These are phyloP conservation scores for Pyrus bretschneideri DNA, from an alignment of 306 rosid genomes.

Conservation along the genomic window DNA sequence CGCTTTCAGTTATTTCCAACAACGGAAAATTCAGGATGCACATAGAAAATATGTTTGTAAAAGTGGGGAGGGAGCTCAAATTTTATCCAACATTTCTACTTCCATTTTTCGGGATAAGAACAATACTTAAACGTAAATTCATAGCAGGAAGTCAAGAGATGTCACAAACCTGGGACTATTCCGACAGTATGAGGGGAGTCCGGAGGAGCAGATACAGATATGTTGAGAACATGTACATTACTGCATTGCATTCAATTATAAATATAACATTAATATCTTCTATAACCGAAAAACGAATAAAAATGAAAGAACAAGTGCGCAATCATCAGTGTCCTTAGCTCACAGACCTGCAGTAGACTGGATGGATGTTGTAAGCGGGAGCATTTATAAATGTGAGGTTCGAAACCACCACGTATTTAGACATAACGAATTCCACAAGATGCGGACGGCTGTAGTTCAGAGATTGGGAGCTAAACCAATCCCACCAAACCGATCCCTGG, in stretches of 20 bases:
- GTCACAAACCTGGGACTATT: slow-evolving; percentile 80
- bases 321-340: not conserved
- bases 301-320: not conserved
- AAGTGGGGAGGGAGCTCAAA: not conserved
- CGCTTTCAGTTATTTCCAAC: not conserved
- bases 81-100: not conserved
- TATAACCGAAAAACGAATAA: not conserved
- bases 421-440: slow-evolving; percentile 65
- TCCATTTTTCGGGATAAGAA: not conserved
- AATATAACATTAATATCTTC: slow-evolving; percentile 3
- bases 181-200: slow-evolving; percentile 83
- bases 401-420: slow-evolving; percentile 69
- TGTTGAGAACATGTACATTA: slow-evolving; percentile 67
- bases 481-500: slow-evolving; percentile 94
- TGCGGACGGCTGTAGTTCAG: slow-evolving; percentile 91
- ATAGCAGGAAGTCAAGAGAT: not conserved
- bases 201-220: slow-evolving; percentile 68
- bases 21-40: not conserved
- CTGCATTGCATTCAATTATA: slow-evolving; percentile 46
- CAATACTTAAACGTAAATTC: not conserved
- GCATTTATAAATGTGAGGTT: slow-evolving; percentile 86
- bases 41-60: not conserved
- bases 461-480: slow-evolving; percentile 59
- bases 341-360: slow-evolving; percentile 90
- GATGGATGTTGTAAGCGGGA: slow-evolving; percentile 86